A percentile compares a stretch with the other conserved stretches of the same genome.
phyloP scores from a whole-genome alignment of 2,329 filamentous ascomycete genomes.

The Diaporthe helianthi region DNA sequence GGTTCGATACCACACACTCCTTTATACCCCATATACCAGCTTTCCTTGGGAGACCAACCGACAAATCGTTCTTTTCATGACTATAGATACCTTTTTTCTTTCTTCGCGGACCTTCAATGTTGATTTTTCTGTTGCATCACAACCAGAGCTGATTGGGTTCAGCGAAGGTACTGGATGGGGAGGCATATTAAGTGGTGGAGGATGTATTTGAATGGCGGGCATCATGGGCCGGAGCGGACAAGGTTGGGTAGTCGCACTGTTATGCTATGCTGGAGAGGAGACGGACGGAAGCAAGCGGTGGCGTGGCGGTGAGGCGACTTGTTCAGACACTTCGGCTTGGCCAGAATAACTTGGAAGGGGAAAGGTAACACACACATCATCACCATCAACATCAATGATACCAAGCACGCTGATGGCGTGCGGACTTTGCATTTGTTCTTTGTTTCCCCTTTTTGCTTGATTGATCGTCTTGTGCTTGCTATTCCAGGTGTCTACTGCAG shows the following conservation, averaged over 20 bases:
- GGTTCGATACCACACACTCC: conserved; percentile 35
- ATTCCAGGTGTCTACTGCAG: not conserved
- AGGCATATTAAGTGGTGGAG: not conserved
- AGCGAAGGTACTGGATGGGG: not conserved
- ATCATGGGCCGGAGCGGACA: not conserved
- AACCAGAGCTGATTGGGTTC: not conserved
- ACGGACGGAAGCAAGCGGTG: not conserved
- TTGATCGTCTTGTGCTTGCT: not conserved
- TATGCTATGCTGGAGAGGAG: not conserved
- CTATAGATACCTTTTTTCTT: conserved; percentile 25
- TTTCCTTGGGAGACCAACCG: conserved; percentile 29
- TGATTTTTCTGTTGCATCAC: conserved; percentile 11
- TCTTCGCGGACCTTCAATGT: conserved; percentile 7
- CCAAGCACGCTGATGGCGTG: conserved; percentile 13
- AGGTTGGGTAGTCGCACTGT: too few relatives aligned
- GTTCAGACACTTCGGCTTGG: not conserved
- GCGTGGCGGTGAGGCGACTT: not conserved
- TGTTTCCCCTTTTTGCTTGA: not conserved
- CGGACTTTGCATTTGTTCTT: conserved; percentile 20
- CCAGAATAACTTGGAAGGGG: not conserved
- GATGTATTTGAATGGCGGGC: not conserved
- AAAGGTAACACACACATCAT: not conserved
- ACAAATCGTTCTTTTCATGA: conserved; percentile 30
- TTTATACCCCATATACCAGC: conserved; percentile 31
- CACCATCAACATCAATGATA: conserved; percentile 19